Conservation (phyloP, 352 stramenopile genomes). For the Pythium folliculosum region DNA sequence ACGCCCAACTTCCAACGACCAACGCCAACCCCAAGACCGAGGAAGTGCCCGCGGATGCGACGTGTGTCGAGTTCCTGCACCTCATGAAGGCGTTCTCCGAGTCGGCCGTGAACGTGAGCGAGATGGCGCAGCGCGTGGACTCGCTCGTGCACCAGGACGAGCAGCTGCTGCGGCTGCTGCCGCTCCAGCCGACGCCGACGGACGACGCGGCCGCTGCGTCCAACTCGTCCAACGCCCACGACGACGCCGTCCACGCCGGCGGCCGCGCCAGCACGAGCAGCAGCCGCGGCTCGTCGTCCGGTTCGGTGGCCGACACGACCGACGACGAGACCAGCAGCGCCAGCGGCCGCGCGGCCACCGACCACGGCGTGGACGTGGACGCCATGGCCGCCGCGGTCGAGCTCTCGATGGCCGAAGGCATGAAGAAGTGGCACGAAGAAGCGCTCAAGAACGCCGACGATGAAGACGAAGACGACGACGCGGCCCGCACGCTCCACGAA, state of each 20-base stretch:
- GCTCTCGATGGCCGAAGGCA: slow-evolving; percentile 3
- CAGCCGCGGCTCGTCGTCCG: slow-evolving; percentile 13
- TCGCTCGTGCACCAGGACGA: slow-evolving; percentile 39
- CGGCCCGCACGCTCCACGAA: neutral
- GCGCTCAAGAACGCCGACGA: slow-evolving; percentile 13
- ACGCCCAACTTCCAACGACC: neutral
- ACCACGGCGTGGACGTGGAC: neutral
- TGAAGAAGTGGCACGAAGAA: slow-evolving; percentile 3
- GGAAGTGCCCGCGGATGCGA: slow-evolving; percentile 25
- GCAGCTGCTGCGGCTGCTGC: slow-evolving; percentile 29
- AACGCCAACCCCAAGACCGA: neutral
- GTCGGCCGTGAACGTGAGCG: slow-evolving; percentile 31
- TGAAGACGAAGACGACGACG: slow-evolving; percentile 14
- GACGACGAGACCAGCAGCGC: slow-evolving; percentile 29
- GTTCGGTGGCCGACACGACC: slow-evolving; percentile 24
- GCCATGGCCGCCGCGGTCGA: slow-evolving; percentile 3
- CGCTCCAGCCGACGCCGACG: slow-evolving; percentile 3
- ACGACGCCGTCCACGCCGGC: neutral
- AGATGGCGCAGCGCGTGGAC: slow-evolving; percentile 40
- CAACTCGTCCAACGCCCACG: neutral
- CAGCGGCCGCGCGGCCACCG: neutral
- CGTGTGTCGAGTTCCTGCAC: slow-evolving; percentile 35
- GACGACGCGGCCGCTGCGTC: neutral
- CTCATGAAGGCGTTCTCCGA: slow-evolving; percentile 42
- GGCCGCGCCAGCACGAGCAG: slow-evolving; percentile 11